Evolutionary conservation across 1,284 basidiomycete species (phyloP).

Genomic region (Boletus smithii): DNA sequence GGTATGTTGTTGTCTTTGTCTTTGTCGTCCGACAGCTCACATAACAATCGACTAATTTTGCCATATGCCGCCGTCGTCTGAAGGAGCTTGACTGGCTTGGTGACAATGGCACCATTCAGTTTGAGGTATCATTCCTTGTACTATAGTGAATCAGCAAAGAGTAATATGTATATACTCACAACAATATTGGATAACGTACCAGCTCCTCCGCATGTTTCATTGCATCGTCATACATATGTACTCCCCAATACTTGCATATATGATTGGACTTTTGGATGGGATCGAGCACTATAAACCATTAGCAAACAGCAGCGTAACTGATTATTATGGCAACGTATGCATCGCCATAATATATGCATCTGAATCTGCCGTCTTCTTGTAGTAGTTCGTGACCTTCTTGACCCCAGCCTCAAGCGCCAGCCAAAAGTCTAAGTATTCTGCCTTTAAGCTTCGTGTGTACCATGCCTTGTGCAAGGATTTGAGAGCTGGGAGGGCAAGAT

Average conservation of each 20-base stretch:
- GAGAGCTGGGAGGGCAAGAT: conserved; percentile 24
- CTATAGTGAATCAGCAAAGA: background rate
- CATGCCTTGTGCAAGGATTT: conserved; percentile 27
- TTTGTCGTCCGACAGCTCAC: background rate
- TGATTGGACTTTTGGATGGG: conserved; percentile 14
- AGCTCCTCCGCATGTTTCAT: conserved; percentile 4
- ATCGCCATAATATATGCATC: conserved; percentile 28
- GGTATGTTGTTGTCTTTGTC: background rate
- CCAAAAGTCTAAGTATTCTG: conserved; percentile 17
- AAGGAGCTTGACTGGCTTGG: background rate
- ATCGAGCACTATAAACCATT: conserved; percentile 10
- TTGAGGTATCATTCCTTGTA: background rate
- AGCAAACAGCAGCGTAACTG: too few relatives aligned
- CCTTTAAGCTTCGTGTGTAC: background rate
- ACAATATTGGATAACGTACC: background rate
- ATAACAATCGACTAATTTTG: background rate
- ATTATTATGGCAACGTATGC: conserved; percentile 10
- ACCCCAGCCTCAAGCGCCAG: conserved; percentile 20
- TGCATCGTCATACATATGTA: background rate
- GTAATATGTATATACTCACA: too few relatives aligned
- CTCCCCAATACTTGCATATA: conserved; percentile 21
- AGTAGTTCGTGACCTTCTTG: conserved; percentile 30
- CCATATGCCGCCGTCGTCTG: background rate
- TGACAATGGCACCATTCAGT: background rate
- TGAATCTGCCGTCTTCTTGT: conserved; percentile 21